phyloP scores from a whole-genome alignment of 805 yeast genomes.

The Saccharomycopsis capsularis region DNA sequence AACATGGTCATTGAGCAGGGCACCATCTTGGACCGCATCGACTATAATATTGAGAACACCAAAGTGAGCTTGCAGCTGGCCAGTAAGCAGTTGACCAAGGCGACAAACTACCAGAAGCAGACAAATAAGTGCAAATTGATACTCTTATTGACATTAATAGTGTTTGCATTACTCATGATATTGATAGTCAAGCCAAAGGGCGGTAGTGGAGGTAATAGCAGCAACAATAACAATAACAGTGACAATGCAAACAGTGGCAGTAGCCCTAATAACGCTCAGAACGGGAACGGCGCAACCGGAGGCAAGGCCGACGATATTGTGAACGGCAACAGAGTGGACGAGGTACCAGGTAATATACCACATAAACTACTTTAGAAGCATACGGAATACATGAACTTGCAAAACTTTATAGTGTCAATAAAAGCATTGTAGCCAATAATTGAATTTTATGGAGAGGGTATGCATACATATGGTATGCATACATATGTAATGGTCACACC shows the following conservation, averaged over 20 bases:
- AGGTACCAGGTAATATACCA: too few species aligned
- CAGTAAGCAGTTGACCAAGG: slow-evolving; percentile 67
- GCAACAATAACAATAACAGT: background rate
- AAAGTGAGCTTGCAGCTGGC: slow-evolving; percentile 69
- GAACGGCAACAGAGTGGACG: background rate
- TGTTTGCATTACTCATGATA: slow-evolving; percentile 43
- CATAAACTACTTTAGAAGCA: too few species aligned
- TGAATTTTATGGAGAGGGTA: too few species aligned
- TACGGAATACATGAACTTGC: too few species aligned
- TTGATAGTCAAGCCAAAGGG: slow-evolving; percentile 14
- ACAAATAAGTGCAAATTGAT: slow-evolving; percentile 89
- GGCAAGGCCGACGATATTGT: slow-evolving; percentile 19
- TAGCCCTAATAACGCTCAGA: background rate
- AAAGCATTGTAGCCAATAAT: too few species aligned
- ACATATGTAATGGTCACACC: too few species aligned
- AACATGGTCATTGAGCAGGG: slow-evolving; percentile 92
- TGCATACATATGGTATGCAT: too few species aligned
- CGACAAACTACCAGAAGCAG: slow-evolving; percentile 75
- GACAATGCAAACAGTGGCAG: slow-evolving; percentile 1
- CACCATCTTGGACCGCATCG: slow-evolving; percentile 85
- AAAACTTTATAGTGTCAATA: too few species aligned
- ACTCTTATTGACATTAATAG: slow-evolving; percentile 61
- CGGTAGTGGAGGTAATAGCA: background rate
- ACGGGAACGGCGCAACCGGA: background rate
- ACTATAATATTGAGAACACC: slow-evolving; percentile 82